Percentiles rank a stretch among this genome's conserved stretches.
Conservation (phyloP, 2,329 filamentous ascomycete species). For the Pseudocercospora vitis region DNA sequence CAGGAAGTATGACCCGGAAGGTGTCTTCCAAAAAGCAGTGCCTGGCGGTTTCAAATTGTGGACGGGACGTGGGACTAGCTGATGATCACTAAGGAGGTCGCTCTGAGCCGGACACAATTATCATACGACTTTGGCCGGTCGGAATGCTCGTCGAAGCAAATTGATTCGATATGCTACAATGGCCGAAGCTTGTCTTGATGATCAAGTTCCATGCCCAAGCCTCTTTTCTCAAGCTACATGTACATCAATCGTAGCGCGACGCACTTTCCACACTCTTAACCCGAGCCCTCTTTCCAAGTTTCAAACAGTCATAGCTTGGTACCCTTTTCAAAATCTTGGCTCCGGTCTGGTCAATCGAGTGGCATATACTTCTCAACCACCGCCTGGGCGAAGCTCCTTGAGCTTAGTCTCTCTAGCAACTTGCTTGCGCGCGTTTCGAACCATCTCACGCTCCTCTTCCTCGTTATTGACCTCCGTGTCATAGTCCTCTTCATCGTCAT, state of each 20-base stretch:
- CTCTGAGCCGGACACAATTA: too few species aligned
- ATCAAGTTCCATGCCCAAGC: too few species aligned
- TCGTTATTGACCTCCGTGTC: not conserved
- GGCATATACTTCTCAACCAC: not conserved
- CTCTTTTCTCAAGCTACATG: too few species aligned
- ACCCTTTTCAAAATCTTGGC: too few species aligned
- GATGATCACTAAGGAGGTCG: too few species aligned
- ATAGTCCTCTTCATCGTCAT: slow-evolving; percentile 16
- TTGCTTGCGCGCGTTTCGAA: not conserved
- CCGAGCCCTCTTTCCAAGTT: not conserved
- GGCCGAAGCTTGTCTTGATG: too few species aligned
- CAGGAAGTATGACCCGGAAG: slow-evolving; percentile 16
- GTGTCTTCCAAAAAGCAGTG: slow-evolving; percentile 12
- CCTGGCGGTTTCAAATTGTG: slow-evolving; percentile 14
- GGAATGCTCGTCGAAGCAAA: too few species aligned
- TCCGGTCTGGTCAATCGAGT: not conserved
- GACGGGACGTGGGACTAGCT: not conserved
- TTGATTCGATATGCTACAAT: too few species aligned
- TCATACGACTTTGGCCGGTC: too few species aligned
- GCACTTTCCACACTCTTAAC: too few species aligned
- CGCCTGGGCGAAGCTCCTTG: slow-evolving; percentile 1
- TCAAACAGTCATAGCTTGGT: too few species aligned
- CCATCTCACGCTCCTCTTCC: not conserved
- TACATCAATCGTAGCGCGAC: too few species aligned
- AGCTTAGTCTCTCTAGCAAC: not conserved